Conservation (phyloP, 768 basidiomycete species). For the Hericium alpestre region DNA sequence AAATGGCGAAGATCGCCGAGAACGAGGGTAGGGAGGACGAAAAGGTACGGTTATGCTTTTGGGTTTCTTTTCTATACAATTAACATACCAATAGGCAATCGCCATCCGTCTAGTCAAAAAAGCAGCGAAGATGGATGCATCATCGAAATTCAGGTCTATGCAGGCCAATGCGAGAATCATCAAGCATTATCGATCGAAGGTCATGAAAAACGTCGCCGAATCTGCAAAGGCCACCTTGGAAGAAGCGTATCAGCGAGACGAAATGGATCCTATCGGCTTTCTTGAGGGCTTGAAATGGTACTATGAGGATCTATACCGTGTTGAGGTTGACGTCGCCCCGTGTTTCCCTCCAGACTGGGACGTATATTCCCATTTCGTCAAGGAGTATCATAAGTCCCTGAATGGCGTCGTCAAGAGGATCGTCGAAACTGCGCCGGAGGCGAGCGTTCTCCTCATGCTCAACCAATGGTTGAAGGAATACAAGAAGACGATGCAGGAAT, state of each 20-base stretch:
- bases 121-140: slow-evolving; percentile 83
- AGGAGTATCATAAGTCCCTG: slow-evolving; percentile 83
- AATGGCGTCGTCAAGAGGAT: slow-evolving; percentile 64
- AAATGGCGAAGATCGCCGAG: slow-evolving; percentile 87
- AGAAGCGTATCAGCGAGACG: slow-evolving; percentile 48
- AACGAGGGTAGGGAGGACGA: slow-evolving; percentile 89
- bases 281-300: slow-evolving; percentile 78
- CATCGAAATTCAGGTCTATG: slow-evolving; percentile 87
- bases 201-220: slow-evolving; percentile 68
- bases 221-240: slow-evolving; percentile 69
- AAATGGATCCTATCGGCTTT: slow-evolving; percentile 60
- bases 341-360: slow-evolving; percentile 92
- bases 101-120: slow-evolving; percentile 92
- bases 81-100: slow-evolving; percentile 52
- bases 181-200: slow-evolving; percentile 91
- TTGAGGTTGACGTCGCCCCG: slow-evolving; percentile 80
- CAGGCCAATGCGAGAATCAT: slow-evolving; percentile 86
- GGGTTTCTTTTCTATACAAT: background rate
- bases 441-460: slow-evolving; percentile 75
- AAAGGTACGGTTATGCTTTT: slow-evolving; percentile 44
- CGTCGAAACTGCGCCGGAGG: slow-evolving; percentile 68
- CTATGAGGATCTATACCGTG: slow-evolving; percentile 89
- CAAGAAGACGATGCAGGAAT: slow-evolving; percentile 88
- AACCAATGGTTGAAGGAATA: slow-evolving; percentile 96
- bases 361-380: slow-evolving; percentile 71